These are phyloP conservation scores for Litchi chinensis DNA, from an alignment of 345 rosid genomes.

Conservation along the genomic window DNA sequence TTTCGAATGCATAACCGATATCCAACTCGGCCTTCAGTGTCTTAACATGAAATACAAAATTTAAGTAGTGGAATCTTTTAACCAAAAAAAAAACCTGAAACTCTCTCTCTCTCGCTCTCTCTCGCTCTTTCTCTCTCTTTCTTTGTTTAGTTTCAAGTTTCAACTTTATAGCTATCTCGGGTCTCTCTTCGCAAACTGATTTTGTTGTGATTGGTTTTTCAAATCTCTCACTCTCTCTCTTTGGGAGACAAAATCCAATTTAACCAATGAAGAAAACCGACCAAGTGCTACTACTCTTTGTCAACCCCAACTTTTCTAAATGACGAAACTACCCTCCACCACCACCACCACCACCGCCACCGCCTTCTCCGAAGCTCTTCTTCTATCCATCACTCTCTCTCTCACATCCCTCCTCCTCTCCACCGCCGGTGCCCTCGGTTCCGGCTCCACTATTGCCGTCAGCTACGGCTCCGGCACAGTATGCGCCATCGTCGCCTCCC, in stretches of 20 bases:
- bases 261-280: slow-evolving; percentile 53
- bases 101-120: background rate
- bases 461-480: slow-evolving; percentile 55
- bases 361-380: background rate
- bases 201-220: background rate
- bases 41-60: too few relatives aligned
- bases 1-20: too few relatives aligned
- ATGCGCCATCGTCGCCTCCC: slow-evolving; percentile 59
- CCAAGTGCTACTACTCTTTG: slow-evolving; percentile 17
- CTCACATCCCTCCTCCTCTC: slow-evolving; percentile 18
- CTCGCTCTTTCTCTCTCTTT: slow-evolving; percentile 7
- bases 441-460: slow-evolving; percentile 74
- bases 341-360: slow-evolving; percentile 17
- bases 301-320: slow-evolving; percentile 36
- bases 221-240: slow-evolving; percentile 10
- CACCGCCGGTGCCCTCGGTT: slow-evolving; percentile 50
- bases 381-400: slow-evolving; percentile 14
- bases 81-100: background rate
- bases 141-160: background rate
- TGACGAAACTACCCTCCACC: slow-evolving; percentile 43
- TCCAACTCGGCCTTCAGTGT: too few relatives aligned
- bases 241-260: background rate
- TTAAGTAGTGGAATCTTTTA: background rate
- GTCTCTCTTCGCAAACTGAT: background rate
- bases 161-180: too few relatives aligned